Base-by-base conservation (phyloP, 371 early-diverging fungal genomes). In the Mucor ambiguus region DNA sequence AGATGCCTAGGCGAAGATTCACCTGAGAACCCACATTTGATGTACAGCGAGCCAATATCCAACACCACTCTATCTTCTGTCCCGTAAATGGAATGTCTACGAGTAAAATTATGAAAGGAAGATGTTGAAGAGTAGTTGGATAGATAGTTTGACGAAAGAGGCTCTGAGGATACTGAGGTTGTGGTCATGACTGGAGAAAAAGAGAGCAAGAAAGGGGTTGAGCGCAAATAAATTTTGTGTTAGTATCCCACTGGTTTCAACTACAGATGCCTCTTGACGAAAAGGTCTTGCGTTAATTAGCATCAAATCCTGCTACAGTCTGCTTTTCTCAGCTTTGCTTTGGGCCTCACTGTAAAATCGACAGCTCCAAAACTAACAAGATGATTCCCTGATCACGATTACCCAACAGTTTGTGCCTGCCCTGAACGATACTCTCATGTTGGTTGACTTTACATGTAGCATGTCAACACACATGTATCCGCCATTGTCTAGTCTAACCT, bases 21-120 rank as follows among this genome's bases (percentile, higher is more conserved):
- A 28, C 95, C 95, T 20, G 94, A 92, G 75, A 94, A 92, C 0
- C 97, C 97, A 70, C 91, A 92, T 44, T 93, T 93, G 65, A 95
- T 83, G 67, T 90, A 91, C 22, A 88, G 74, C 0, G 93, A 88
- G 11, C 96, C 95, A 65, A 96, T 81, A 73, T 96, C 95, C 16
- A 96, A 83, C 10, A 96, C 92, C 30, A 96, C 88, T 30, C 93
- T 86, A 66, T 95, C 95, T 76, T 94, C 95, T 35, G 90, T 85
- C 44, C 82, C 81, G 67, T 90, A 91, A 56, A 90, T 88, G n/a
- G 85, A 85, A 64, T 82, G 86, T 16, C 86, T 73, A 38, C 86
- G 82, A n/a, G 83, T 66, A 61, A 82, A 79, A 41, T 61, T 75
- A 43, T 82, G 78, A 26, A 81, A 63, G 2, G 81, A 80, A 3